Evolutionary conservation across 2,329 filamentous ascomycete species (phyloP).

Genomic region (Colletotrichum agaves): DNA sequence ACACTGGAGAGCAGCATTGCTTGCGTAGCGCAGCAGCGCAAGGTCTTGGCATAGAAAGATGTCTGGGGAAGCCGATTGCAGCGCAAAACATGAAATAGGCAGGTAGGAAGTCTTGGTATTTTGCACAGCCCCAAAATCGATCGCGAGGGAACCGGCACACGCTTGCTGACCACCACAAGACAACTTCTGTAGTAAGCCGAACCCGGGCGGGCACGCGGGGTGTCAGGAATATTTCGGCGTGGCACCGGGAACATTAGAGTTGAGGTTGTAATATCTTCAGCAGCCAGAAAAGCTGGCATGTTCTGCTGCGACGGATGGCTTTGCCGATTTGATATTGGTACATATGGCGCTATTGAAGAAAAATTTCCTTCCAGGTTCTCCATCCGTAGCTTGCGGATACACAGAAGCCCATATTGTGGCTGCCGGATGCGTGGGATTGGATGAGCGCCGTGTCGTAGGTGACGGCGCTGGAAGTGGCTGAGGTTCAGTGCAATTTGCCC

Average conservation of each 20-base stretch:
- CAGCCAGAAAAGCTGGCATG: background rate
- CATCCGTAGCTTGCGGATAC: slow-evolving; percentile 9
- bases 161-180: slow-evolving; percentile 17
- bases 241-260: slow-evolving; percentile 21
- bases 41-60: slow-evolving; percentile 31
- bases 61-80: slow-evolving; percentile 35
- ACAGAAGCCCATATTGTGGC: slow-evolving; percentile 7
- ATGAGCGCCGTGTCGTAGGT: slow-evolving; percentile 13
- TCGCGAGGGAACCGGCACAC: slow-evolving; percentile 10
- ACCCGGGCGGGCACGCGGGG: background rate
- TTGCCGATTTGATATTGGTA: slow-evolving; percentile 3
- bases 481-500: slow-evolving; percentile 34
- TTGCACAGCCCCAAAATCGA: slow-evolving; percentile 35
- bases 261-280: slow-evolving; percentile 15
- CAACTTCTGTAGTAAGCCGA: background rate
- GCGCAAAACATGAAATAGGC: slow-evolving; percentile 36
- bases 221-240: background rate
- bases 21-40: slow-evolving; percentile 31
- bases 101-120: slow-evolving; percentile 36
- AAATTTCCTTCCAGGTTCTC: slow-evolving; percentile 15
- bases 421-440: slow-evolving; percentile 17
- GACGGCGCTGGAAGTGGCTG: slow-evolving; percentile 27
- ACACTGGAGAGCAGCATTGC: slow-evolving; percentile 11
- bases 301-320: slow-evolving; percentile 3
- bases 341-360: background rate